These are phyloP conservation scores for Flagelloscypha sp. DNA, from an alignment of 768 basidiomycete species.

Conservation along the genomic window DNA sequence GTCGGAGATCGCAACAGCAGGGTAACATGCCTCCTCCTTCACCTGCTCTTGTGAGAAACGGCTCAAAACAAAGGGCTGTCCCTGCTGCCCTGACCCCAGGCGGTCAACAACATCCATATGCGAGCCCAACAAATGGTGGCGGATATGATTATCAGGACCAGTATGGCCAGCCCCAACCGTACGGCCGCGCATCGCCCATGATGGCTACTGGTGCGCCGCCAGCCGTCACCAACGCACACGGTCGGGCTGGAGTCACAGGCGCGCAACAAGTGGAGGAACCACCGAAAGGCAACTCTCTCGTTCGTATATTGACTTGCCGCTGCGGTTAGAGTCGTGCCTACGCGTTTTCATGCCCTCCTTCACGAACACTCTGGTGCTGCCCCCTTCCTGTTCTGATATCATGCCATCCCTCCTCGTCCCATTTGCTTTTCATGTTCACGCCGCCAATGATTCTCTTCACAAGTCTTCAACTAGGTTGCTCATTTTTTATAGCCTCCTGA, in stretches of 20 bases:
- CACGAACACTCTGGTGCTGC: conserved; percentile 18
- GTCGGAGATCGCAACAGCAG: conserved; percentile 54
- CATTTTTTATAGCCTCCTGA: not conserved
- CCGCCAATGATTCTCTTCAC: conserved; percentile 29
- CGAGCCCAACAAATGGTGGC: conserved; percentile 43
- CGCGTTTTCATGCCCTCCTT: conserved; percentile 16
- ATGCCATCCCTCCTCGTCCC: conserved; percentile 20
- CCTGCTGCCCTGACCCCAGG: conserved; percentile 55
- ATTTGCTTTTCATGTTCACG: conserved; percentile 16
- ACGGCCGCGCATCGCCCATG: conserved; percentile 81
- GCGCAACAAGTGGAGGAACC: conserved; percentile 49
- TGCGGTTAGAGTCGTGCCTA: conserved; percentile 44
- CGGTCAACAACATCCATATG: conserved; percentile 62
- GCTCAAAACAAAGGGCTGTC: conserved; percentile 62
- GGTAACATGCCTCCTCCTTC: conserved; percentile 61
- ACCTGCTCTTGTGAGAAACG: conserved; percentile 69
- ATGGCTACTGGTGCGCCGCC: conserved; percentile 62
- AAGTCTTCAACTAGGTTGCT: conserved; percentile 24
- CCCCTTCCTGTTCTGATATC: conserved; percentile 15
- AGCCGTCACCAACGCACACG: conserved; percentile 65
- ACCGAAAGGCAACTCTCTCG: conserved; percentile 46
- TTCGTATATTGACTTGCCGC: conserved; percentile 71
- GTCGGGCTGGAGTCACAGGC: conserved; percentile 60
- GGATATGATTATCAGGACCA: conserved; percentile 58
- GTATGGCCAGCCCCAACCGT: conserved; percentile 48